phyloP scores from a whole-genome alignment of 1,284 basidiomycete genomes.

The Naganishia cerealis region DNA sequence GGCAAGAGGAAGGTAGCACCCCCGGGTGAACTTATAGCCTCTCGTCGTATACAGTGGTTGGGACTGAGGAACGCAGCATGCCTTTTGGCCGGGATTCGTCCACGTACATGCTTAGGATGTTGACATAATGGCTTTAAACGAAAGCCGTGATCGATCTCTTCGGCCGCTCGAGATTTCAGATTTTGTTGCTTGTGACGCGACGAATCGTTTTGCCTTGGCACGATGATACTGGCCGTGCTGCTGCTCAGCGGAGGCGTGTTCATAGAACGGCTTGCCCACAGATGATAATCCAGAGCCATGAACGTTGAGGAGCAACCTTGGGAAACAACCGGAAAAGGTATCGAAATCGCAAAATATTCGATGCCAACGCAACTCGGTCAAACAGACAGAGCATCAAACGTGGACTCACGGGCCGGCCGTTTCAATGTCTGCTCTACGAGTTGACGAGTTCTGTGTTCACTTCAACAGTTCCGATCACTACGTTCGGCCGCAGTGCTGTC shows the following conservation, averaged over 20 bases:
- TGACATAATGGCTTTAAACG: too few species aligned
- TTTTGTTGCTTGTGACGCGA: slow-evolving; percentile 8
- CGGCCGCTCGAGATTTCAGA: neutral
- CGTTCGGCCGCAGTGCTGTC: neutral
- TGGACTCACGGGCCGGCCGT: neutral
- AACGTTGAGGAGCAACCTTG: neutral
- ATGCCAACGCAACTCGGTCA: neutral
- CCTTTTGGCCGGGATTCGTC: too few species aligned
- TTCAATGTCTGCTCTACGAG: neutral
- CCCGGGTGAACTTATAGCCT: too few species aligned
- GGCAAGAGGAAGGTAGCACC: too few species aligned
- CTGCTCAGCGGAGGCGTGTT: slow-evolving; percentile 20
- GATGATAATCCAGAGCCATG: neutral
- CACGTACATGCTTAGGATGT: too few species aligned
- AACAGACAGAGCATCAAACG: neutral
- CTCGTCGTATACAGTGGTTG: too few species aligned
- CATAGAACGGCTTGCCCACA: neutral
- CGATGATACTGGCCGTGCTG: slow-evolving; percentile 8
- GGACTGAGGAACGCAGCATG: too few species aligned
- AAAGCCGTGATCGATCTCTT: neutral
- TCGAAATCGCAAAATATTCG: neutral
- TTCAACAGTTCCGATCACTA: neutral
- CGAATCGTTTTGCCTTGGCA: neutral
- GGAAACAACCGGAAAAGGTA: neutral
- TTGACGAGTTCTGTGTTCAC: neutral